A percentile compares a stretch with the other conserved stretches of the same genome.
phyloP scores from a whole-genome alignment of 176 grass and related monocot genomes.

The Oryza rufipogon region DNA sequence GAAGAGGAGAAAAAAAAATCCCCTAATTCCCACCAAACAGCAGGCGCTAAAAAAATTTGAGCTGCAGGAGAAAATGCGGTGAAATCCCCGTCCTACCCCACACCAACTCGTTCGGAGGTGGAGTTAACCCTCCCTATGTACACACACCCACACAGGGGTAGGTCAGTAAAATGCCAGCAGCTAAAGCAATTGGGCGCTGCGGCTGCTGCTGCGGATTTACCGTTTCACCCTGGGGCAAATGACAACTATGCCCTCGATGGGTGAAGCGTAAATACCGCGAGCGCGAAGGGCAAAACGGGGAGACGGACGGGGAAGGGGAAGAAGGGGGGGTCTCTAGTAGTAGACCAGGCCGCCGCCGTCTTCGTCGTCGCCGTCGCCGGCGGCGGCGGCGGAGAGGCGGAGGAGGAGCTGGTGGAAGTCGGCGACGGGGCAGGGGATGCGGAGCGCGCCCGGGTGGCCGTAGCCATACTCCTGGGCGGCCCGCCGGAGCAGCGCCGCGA shows the following conservation, averaged over 20 bases:
- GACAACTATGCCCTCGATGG: slow-evolving; percentile 24
- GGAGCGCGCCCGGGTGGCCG: slow-evolving; percentile 76
- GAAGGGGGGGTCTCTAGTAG: not conserved
- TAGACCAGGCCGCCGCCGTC: not conserved
- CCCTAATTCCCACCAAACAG: slow-evolving; percentile 35
- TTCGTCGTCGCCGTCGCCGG: not conserved
- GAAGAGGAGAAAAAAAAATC: not conserved
- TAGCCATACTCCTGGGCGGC: slow-evolving; percentile 96
- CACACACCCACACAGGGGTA: slow-evolving; percentile 34
- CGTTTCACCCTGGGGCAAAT: slow-evolving; percentile 31
- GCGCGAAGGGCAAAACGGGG: not conserved
- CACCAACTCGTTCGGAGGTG: not conserved
- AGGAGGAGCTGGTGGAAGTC: slow-evolving; percentile 65
- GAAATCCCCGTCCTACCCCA: slow-evolving; percentile 30
- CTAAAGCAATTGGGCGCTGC: slow-evolving; percentile 28
- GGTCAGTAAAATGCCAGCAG: not conserved
- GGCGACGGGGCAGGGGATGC: slow-evolving; percentile 79
- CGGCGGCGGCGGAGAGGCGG: slow-evolving; percentile 34
- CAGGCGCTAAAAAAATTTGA: slow-evolving; percentile 46
- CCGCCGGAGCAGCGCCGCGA: slow-evolving; percentile 72
- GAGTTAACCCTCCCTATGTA: slow-evolving; percentile 38
- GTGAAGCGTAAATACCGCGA: not conserved
- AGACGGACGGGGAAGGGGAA: not conserved
- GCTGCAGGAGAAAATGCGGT: slow-evolving; percentile 40
- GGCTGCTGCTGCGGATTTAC: not conserved